Percentiles rank a stretch among this genome's conserved stretches.
Evolutionary conservation across 2,329 filamentous ascomycete species (phyloP).

Genomic region (Rugonectria rugulosa): DNA sequence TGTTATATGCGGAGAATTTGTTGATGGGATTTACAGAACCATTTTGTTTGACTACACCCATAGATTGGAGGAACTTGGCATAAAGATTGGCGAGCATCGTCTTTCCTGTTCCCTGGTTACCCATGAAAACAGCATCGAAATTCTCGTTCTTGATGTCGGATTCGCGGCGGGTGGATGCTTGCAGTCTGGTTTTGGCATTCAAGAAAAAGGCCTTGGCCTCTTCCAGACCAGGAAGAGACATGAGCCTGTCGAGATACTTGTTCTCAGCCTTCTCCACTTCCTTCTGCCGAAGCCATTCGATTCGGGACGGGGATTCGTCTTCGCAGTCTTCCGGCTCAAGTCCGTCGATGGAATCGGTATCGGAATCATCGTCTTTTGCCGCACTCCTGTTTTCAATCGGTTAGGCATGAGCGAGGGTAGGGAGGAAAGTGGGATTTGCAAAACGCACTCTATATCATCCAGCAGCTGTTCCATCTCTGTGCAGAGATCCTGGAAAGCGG

Average conservation of each 20-base stretch:
- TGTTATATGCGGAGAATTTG: conserved; percentile 39
- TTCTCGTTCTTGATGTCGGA: conserved; percentile 52
- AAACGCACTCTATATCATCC: conserved; percentile 42
- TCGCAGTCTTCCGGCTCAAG: conserved; percentile 40
- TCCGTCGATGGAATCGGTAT: conserved; percentile 41
- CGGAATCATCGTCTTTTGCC: conserved; percentile 32
- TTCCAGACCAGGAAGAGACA: conserved; percentile 70
- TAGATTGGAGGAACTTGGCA: conserved; percentile 39
- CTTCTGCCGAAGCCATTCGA: conserved; percentile 46
- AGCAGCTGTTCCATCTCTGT: conserved; percentile 38
- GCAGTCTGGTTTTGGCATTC: conserved; percentile 52
- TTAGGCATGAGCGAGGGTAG: conserved; percentile 9
- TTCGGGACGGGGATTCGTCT: conserved; percentile 51
- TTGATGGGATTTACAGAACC: conserved; percentile 53
- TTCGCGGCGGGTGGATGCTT: conserved; percentile 59
- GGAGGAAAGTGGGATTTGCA: not conserved
- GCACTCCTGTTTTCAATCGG: conserved; percentile 20
- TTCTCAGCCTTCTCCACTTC: conserved; percentile 60
- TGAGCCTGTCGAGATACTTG: conserved; percentile 63
- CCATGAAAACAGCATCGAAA: conserved; percentile 42
- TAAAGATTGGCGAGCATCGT: conserved; percentile 41
- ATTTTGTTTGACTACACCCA: conserved; percentile 42
- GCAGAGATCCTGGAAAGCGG: conserved; percentile 39
- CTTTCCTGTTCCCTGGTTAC: conserved; percentile 42
- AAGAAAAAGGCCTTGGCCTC: conserved; percentile 67